These are phyloP conservation scores for Rhizopogon sp. DNA, from an alignment of 768 basidiomycete species.

Conservation along the genomic window DNA sequence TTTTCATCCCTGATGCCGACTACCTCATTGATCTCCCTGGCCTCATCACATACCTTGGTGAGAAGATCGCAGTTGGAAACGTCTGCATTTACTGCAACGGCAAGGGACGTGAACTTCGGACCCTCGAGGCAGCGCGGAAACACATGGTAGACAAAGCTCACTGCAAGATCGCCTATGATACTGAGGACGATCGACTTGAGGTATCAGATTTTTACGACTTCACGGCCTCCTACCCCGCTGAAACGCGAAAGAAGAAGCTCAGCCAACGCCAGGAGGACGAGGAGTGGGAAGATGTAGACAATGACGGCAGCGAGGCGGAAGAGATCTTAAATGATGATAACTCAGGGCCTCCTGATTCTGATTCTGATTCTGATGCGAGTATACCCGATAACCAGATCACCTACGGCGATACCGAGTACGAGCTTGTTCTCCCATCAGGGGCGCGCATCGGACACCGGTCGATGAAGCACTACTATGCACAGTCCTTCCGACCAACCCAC, in stretches of 20 bases:
- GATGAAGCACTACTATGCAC: conserved; percentile 81
- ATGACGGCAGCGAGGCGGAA: conserved; percentile 16
- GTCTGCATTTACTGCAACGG: conserved; percentile 90
- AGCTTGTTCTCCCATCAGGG: conserved; percentile 92
- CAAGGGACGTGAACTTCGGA: conserved; percentile 75
- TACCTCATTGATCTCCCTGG: conserved; percentile 83
- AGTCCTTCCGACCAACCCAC: conserved; percentile 57
- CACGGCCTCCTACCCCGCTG: conserved; percentile 66
- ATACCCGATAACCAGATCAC: conserved; percentile 53
- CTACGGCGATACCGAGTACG: conserved; percentile 76
- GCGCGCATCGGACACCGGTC: conserved; percentile 88
- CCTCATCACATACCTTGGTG: conserved; percentile 79
- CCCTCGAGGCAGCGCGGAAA: conserved; percentile 82
- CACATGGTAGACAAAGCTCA: conserved; percentile 97
- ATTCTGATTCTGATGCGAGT: conserved; percentile 33
- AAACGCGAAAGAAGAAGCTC: conserved; percentile 20
- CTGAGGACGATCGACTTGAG: conserved; percentile 75
- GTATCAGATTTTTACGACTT: conserved; percentile 95
- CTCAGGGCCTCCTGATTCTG: conserved; percentile 33
- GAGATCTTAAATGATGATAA: conserved; percentile 34
- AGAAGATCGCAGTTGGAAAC: conserved; percentile 92
- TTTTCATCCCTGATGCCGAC: conserved; percentile 93
- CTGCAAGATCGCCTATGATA: conserved; percentile 92
- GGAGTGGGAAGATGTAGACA: conserved; percentile 32
- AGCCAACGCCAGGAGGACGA: conserved; percentile 30